phyloP scores from a whole-genome alignment of 257 asterid species.

The Nicotiana tabacum region DNA sequence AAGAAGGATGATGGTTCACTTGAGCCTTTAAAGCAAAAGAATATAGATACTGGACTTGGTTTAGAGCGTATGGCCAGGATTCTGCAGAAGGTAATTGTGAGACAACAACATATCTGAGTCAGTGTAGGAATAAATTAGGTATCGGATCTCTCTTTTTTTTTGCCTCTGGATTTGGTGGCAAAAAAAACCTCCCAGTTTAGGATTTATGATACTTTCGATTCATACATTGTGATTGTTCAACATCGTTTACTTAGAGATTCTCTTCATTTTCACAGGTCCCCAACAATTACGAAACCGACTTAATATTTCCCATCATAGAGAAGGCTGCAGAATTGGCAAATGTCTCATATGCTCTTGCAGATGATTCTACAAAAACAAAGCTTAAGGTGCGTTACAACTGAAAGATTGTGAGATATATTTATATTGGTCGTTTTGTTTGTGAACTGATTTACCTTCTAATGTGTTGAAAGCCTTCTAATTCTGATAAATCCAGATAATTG shows the following conservation, averaged over 20 bases:
- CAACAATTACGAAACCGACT: slow-evolving; percentile 88
- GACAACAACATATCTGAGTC: slow-evolving; percentile 2
- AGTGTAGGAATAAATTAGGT: slow-evolving; percentile 3
- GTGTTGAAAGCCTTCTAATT: slow-evolving; percentile 11
- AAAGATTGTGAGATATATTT: slow-evolving; percentile 7
- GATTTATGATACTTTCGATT: background rate
- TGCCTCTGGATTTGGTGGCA: background rate
- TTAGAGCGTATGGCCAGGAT: slow-evolving; percentile 96
- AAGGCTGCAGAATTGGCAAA: slow-evolving; percentile 78
- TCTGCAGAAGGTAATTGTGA: slow-evolving; percentile 58
- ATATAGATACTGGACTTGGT: slow-evolving; percentile 95
- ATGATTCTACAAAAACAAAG: slow-evolving; percentile 56
- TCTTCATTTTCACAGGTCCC: slow-evolving; percentile 60
- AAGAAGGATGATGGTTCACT: slow-evolving; percentile 89
- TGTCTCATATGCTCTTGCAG: slow-evolving; percentile 54
- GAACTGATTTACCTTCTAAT: slow-evolving; percentile 8
- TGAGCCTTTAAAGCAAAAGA: slow-evolving; percentile 92
- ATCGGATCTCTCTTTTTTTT: background rate
- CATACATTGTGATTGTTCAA: background rate
- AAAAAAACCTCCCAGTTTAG: background rate
- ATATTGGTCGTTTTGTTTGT: slow-evolving; percentile 1
- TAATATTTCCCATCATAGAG: slow-evolving; percentile 80
- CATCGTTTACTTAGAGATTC: background rate
- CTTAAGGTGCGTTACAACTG: slow-evolving; percentile 49
- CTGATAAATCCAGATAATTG: slow-evolving; percentile 57